Evolutionary conservation across 306 rosid species (phyloP), one percentile per base, ranked within the genome.

Genomic region (Gastrolobium villosum): DNA sequence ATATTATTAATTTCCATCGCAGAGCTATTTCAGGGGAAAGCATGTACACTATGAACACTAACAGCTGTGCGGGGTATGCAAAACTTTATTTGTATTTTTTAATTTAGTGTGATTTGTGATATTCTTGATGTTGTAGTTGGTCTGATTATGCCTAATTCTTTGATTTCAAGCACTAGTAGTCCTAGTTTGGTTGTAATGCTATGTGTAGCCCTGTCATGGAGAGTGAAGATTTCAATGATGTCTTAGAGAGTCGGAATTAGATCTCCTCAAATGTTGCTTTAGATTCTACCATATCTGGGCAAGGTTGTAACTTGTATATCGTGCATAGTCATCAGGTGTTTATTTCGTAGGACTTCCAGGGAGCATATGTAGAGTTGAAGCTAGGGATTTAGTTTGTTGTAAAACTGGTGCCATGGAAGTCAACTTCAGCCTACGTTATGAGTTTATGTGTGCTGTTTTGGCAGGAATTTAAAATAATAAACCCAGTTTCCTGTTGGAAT

Each of bases 51-150:
- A 62, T 68, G 77, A 79, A 50, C 60, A 5, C 80, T 62, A 72
- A 76, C 80, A 44, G 69, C 86, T 34, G 35, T 20, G 26, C 72
- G 36, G 13, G 89, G 90, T 86, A 84, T 36, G 87, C 61, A 7
- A 46, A 45, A 9, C 14, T 72, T 84, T 61, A 11, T 65, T 65
- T 65, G 35, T 35, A 32, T 64, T 65, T 68, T 11, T 37, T 48
- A 31, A 20, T 20, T 28, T 49, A 48, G 39, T 48, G 0, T 8
- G n/a, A 31, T 11, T 62, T 62, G 7, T 46, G 67, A 30, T 14
- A 30, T 77, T 15, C 41, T 13, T 53, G 4, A 37, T 70, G 57
- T 36, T 31, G 41, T 71, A 77, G 40, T 45, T 26, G 37, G 39
- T 50, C 54, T 56, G 5, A 36, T 54, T 54, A 40, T 69, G 64